Percentiles rank a stretch among this genome's conserved stretches.
Evolutionary conservation across 192 early-diverging fungal species (phyloP).

Genomic region (Physocladia obscura): DNA sequence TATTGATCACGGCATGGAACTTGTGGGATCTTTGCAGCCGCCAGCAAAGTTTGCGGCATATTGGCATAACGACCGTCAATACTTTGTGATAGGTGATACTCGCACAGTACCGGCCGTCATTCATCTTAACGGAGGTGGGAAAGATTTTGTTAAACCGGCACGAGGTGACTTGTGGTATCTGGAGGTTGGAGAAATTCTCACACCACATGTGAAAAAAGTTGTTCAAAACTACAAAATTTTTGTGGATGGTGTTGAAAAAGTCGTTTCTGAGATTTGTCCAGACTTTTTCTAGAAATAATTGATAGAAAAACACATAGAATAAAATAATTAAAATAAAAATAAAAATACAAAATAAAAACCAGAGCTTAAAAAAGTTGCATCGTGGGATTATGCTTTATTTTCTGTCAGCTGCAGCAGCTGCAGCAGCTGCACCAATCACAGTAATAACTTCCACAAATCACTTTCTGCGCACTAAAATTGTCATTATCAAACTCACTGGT

Average conservation of each 20-base stretch:
- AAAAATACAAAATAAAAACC: no score
- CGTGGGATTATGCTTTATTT: no score
- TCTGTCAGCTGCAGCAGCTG: no score
- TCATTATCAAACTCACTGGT: no score
- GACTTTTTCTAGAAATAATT: no score
- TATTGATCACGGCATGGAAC: not conserved
- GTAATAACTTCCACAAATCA: no score
- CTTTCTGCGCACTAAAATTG: no score
- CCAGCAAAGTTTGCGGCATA: not conserved
- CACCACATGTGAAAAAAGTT: not conserved
- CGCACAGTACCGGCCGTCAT: not conserved
- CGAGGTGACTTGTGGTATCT: not conserved
- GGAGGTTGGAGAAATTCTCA: not conserved
- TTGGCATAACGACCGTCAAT: not conserved
- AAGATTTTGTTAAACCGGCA: not conserved
- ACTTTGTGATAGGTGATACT: not conserved
- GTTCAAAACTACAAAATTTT: not conserved
- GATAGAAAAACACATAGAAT: no score
- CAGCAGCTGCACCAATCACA: no score
- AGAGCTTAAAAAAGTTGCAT: no score
- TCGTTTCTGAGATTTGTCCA: not conserved
- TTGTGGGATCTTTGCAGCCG: not conserved
- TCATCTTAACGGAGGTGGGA: not conserved
- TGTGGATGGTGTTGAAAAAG: not conserved
- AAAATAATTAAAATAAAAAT: no score